Evolutionary conservation across 257 asterid genomes (phyloP).

Genomic region (Scutellaria minor): DNA sequence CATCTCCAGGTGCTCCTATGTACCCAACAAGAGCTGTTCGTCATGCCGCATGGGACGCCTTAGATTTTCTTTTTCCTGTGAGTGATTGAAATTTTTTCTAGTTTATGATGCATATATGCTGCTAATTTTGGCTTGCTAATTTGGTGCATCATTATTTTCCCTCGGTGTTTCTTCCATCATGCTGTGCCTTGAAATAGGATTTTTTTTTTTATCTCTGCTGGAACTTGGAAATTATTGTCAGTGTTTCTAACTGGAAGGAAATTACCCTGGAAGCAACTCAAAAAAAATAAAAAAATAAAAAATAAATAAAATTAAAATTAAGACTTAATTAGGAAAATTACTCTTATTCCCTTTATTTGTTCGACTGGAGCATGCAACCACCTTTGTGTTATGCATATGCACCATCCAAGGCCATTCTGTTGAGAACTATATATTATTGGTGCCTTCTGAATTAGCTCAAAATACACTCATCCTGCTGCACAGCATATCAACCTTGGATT

Average conservation of each 20-base stretch:
- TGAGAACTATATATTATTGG: background rate
- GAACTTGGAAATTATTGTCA: background rate
- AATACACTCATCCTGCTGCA: background rate
- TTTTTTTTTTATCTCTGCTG: background rate
- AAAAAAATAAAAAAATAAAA: too few species aligned
- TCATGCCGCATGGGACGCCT: conserved; percentile 96
- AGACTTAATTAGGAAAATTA: too few species aligned
- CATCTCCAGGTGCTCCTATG: conserved; percentile 98
- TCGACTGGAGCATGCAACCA: background rate
- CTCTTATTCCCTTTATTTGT: background rate
- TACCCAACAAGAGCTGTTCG: conserved; percentile 98
- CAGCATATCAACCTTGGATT: background rate
- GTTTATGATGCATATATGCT: conserved; percentile 7
- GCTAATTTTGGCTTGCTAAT: conserved; percentile 12
- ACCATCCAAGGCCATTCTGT: background rate
- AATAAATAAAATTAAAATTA: too few species aligned
- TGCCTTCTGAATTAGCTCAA: background rate
- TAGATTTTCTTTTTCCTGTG: conserved; percentile 91
- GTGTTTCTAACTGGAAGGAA: background rate
- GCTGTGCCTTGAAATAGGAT: conserved; percentile 15
- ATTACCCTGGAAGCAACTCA: background rate
- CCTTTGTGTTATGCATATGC: background rate
- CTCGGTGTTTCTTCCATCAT: background rate
- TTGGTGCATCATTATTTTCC: background rate
- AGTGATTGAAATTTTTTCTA: conserved; percentile 40